Percentiles rank a stretch among this genome's conserved stretches.
phyloP scores from a whole-genome alignment of 108 stramenopile species.

The Schizochytrium sp. region DNA sequence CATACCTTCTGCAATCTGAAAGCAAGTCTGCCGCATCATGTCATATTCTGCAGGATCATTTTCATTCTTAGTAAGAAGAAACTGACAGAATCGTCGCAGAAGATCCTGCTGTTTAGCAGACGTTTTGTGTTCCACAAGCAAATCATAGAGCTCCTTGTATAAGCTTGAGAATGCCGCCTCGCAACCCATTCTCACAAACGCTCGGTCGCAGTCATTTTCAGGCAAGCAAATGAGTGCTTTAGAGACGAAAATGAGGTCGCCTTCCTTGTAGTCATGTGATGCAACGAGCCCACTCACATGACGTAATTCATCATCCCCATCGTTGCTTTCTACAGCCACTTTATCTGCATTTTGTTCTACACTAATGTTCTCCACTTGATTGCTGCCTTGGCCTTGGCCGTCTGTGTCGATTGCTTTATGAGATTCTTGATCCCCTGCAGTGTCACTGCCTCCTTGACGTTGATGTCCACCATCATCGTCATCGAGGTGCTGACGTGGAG shows the following conservation, averaged over 20 bases:
- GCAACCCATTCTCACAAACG: constrained; percentile 1
- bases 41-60: background rate
- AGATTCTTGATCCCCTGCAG: background rate
- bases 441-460: background rate
- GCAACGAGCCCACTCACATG: background rate
- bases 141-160: background rate
- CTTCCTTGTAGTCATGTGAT: constrained; percentile 21
- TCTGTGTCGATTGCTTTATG: background rate
- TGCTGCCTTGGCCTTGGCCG: background rate
- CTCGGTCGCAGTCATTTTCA: background rate
- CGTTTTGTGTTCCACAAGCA: background rate
- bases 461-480: too few relatives aligned
- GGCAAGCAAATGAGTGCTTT: background rate
- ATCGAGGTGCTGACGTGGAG: too few relatives aligned
- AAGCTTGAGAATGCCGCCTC: background rate
- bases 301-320: background rate
- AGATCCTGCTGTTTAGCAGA: background rate
- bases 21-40: background rate
- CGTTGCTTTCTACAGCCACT: background rate
- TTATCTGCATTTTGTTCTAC: background rate
- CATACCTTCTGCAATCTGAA: constrained; percentile 1
- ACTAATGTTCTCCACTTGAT: background rate
- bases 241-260: constrained; percentile 23
- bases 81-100: constrained; percentile 11
- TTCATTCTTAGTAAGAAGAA: background rate